Percentiles rank a stretch among this genome's conserved stretches.
Conservation (phyloP, 2,329 filamentous ascomycete species). For the Colletotrichum tamarilloi region DNA sequence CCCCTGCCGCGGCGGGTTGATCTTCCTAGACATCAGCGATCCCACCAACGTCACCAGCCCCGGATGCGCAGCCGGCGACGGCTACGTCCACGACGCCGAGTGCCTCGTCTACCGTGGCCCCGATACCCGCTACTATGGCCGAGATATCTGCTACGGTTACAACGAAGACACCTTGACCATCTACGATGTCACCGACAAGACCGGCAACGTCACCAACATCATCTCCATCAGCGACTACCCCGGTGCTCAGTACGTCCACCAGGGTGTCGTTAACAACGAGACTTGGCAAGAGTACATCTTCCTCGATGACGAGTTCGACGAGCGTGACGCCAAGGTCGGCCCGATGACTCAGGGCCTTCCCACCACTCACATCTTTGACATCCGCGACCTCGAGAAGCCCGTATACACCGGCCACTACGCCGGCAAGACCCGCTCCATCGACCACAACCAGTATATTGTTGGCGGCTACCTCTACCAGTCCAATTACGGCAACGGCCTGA, state of each 20-base stretch:
- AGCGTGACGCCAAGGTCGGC: constrained; percentile 52
- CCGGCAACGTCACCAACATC: constrained; percentile 49
- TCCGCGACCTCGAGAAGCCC: constrained; percentile 52
- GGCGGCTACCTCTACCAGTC: constrained; percentile 55
- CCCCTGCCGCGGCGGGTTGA: constrained; percentile 63
- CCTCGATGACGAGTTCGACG: constrained; percentile 62
- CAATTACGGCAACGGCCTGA: constrained; percentile 57
- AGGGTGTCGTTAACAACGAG: constrained; percentile 62
- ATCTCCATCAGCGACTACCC: constrained; percentile 65
- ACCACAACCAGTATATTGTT: constrained; percentile 56
- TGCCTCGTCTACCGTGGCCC: constrained; percentile 66
- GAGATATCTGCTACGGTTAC: constrained; percentile 67
- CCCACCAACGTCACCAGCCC: constrained; percentile 62
- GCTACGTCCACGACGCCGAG: constrained; percentile 72
- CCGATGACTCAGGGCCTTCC: constrained; percentile 53
- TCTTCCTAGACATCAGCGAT: constrained; percentile 68
- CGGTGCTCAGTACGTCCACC: constrained; percentile 64
- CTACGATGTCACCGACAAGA: constrained; percentile 64
- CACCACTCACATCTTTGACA: constrained; percentile 60
- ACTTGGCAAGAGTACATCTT: constrained; percentile 55
- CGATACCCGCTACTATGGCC: constrained; percentile 55
- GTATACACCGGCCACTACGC: constrained; percentile 53
- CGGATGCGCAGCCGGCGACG: constrained; percentile 65
- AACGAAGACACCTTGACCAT: constrained; percentile 64
- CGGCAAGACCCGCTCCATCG: constrained; percentile 45